phyloP scores from a whole-genome alignment of 2,329 filamentous ascomycete species.

The Aurifilum marmelostoma region DNA sequence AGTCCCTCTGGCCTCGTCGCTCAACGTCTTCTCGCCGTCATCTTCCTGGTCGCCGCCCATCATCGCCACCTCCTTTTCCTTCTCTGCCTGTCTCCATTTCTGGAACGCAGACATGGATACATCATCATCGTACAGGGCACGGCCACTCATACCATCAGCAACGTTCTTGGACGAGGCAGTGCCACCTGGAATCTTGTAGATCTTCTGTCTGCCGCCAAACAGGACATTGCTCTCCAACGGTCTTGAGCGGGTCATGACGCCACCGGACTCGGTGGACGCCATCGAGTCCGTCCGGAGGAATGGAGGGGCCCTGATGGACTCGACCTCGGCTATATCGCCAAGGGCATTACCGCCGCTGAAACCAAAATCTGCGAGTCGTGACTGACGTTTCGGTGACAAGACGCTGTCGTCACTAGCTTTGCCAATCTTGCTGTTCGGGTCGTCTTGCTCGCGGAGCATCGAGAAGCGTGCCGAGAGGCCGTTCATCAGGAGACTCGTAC shows the following conservation, averaged over 20 bases:
- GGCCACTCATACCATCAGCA: slow-evolving; percentile 61
- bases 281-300: slow-evolving; percentile 68
- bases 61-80: slow-evolving; percentile 45
- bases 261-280: slow-evolving; percentile 68
- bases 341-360: slow-evolving; percentile 57
- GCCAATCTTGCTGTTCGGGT: slow-evolving; percentile 83
- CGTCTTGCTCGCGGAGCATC: slow-evolving; percentile 94
- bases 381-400: slow-evolving; percentile 78
- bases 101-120: slow-evolving; percentile 83
- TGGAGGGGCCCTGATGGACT: slow-evolving; percentile 69
- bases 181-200: slow-evolving; percentile 78
- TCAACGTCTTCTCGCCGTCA: slow-evolving; percentile 40
- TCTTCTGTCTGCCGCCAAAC: slow-evolving; percentile 94
- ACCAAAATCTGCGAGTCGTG: slow-evolving; percentile 74
- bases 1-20: slow-evolving; percentile 37
- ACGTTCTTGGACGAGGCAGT: slow-evolving; percentile 46
- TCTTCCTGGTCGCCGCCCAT: slow-evolving; percentile 45
- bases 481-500: slow-evolving; percentile 94
- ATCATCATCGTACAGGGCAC: slow-evolving; percentile 83
- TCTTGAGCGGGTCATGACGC: slow-evolving; percentile 82
- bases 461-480: slow-evolving; percentile 94
- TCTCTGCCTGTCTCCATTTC: slow-evolving; percentile 67
- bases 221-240: slow-evolving; percentile 88
- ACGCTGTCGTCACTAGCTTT: slow-evolving; percentile 97
- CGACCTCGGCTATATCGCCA: slow-evolving; percentile 87